These are phyloP conservation scores for Venturia carpophila DNA, from an alignment of 2,329 filamentous ascomycete genomes.

Conservation along the genomic window DNA sequence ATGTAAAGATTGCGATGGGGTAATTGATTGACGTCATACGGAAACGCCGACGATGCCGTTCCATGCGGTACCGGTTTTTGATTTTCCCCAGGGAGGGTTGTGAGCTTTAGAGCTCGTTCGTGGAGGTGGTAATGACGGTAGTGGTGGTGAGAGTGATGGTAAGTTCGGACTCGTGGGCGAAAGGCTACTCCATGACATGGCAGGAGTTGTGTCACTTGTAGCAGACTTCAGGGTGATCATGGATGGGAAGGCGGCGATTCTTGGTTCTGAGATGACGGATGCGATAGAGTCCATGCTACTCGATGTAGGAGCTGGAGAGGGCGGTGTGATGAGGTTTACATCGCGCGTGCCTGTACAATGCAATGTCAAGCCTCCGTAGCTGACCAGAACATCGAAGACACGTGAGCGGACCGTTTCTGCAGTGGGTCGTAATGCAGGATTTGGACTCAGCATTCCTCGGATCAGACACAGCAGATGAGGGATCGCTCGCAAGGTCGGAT, in stretches of 20 bases:
- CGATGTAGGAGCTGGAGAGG: slow-evolving; percentile 5
- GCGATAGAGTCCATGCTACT: not conserved
- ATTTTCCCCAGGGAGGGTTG: not conserved
- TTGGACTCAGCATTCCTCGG: slow-evolving; percentile 36
- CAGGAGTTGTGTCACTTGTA: not conserved
- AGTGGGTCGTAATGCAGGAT: slow-evolving; percentile 34
- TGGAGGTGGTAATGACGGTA: not conserved
- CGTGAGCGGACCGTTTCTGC: slow-evolving; percentile 36
- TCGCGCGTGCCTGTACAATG: not conserved
- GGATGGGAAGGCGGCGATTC: not conserved
- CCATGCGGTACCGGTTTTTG: not conserved
- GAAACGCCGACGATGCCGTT: not conserved
- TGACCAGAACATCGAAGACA: slow-evolving; percentile 25
- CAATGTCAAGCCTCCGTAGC: slow-evolving; percentile 24
- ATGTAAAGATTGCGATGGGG: not conserved
- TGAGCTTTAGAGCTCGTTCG: not conserved
- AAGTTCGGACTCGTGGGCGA: not conserved
- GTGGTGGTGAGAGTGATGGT: not conserved
- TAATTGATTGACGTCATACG: not conserved
- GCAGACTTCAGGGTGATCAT: not conserved
- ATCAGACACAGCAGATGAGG: slow-evolving; percentile 36
- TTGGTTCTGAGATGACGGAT: slow-evolving; percentile 1
- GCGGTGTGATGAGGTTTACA: not conserved
- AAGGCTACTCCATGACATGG: slow-evolving; percentile 8
- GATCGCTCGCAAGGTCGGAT: slow-evolving; percentile 33